Percentiles rank a stretch among this genome's conserved stretches.
These are phyloP conservation scores for Populus alba DNA, from an alignment of 345 rosid species.

Conservation along the genomic window DNA sequence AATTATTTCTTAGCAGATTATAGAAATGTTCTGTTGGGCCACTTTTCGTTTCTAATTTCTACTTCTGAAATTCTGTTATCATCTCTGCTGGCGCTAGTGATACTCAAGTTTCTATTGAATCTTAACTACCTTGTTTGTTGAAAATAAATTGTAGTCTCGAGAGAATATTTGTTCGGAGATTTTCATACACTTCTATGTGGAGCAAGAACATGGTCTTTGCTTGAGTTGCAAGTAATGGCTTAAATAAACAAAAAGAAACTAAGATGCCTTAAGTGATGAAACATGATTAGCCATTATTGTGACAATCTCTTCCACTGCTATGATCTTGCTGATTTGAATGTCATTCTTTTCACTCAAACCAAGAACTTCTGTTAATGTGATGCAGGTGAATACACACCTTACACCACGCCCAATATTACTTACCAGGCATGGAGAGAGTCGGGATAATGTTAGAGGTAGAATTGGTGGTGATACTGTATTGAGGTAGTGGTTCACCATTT, in stretches of 20 bases:
- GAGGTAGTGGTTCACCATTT: slow-evolving; percentile 46
- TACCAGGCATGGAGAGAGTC: slow-evolving; percentile 98
- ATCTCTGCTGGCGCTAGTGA: not conserved
- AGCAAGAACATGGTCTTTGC: not conserved
- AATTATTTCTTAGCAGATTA: not conserved
- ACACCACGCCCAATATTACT: slow-evolving; percentile 98
- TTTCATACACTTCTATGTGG: not conserved
- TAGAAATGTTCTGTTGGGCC: not conserved
- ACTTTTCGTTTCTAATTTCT: not conserved
- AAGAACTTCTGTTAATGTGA: slow-evolving; percentile 4
- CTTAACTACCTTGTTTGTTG: not conserved
- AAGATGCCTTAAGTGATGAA: not conserved
- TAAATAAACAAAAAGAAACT: not conserved
- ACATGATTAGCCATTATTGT: not conserved
- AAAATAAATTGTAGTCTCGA: not conserved
- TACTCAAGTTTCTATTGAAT: not conserved
- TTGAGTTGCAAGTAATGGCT: not conserved
- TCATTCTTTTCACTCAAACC: not conserved
- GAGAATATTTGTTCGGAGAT: not conserved
- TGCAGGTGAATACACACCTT: slow-evolving; percentile 94
- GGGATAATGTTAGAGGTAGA: slow-evolving; percentile 92
- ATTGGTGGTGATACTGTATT: slow-evolving; percentile 88
- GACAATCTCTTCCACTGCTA: not conserved
- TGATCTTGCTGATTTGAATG: slow-evolving; percentile 5
- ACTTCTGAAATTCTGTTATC: not conserved